Base-by-base conservation (phyloP, 2,329 filamentous ascomycete species). In the Fusarium transvaalense region DNA sequence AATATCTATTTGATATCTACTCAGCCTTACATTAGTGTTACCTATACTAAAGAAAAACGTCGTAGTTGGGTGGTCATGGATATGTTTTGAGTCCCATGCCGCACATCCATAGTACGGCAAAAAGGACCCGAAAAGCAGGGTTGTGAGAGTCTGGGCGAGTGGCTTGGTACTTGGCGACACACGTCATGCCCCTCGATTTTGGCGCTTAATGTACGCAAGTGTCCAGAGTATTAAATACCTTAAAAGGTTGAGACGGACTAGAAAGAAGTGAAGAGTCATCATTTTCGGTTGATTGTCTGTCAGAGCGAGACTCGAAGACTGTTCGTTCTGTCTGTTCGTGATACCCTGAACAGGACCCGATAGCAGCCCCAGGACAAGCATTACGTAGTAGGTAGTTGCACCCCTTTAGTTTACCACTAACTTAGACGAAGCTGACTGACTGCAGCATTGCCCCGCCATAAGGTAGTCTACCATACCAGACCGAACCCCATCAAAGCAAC, bases 161-260 rank as follows among this genome's bases (percentile, higher is more conserved):
- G 73, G 73, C 73, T 75, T 75, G 69, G 73, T 62, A 68, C 73
- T 75, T 75, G 73, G 73, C 73, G 55, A 69, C 69, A 74, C 73
- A 75, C 73, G 73, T 75, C 73, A 75, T 75, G 72, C 68, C 71
- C 68, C 69, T 75, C 72, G 71, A 47, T 66, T 59, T 68, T 66
- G 61, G 65, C 69, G 67, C 67, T 72, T 70, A 48, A 42, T 39
- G 66, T 58, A 53, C 61, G 59, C 62, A 68, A 69, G 56, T 56
- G 54, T 45, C 32, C 34, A 62, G 56, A 48, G 31, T 32, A 43
- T 56, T 34, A 50, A 56, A 56, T 52, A 17, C 35, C n/a, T 70
- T 63, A 53, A 43, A 68, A 57, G 55, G 41, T 46, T 34, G 60
- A 45, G 41, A 29, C 23, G 15, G 43, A 38, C 53, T 54, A 2